Evolutionary conservation across 352 stramenopile species (phyloP).

Genomic region (Phytophthora tentaculata): DNA sequence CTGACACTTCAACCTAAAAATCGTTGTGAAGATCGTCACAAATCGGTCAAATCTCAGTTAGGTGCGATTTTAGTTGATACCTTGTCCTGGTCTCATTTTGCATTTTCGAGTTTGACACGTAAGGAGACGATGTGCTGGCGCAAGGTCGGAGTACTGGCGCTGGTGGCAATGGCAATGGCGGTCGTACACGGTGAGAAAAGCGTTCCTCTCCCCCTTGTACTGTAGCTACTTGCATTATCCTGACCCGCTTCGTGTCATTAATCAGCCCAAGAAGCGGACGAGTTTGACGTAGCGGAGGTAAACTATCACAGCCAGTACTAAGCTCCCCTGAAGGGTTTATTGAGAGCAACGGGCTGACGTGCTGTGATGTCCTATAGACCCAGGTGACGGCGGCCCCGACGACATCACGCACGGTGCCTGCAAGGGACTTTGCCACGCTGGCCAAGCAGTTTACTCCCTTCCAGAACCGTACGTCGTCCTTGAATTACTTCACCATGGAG

Average conservation of each 20-base stretch:
- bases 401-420: constrained; percentile 14
- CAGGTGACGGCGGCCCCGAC: constrained; percentile 21
- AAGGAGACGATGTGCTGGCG: constrained; percentile 32
- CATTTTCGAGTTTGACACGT: constrained; percentile 8
- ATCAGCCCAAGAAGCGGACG: constrained; percentile 51
- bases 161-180: constrained; percentile 37
- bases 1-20: background rate
- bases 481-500: background rate
- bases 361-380: background rate
- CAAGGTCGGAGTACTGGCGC: constrained; percentile 38
- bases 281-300: constrained; percentile 53
- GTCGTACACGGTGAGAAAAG: constrained; percentile 28
- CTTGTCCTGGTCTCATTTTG: background rate
- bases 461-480: constrained; percentile 36
- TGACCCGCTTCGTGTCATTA: constrained; percentile 1
- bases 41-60: background rate
- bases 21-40: background rate
- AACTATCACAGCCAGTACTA: background rate
- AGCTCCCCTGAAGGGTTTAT: background rate
- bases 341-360: background rate
- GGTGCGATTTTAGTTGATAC: constrained; percentile 13
- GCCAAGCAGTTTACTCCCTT: constrained; percentile 45
- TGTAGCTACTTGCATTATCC: background rate
- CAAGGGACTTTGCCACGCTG: constrained; percentile 29
- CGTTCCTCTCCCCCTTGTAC: background rate